A percentile compares a stretch with the other conserved stretches of the same genome.
Conservation (phyloP, 2,329 filamentous ascomycete species). For the Diaporthe eres region DNA sequence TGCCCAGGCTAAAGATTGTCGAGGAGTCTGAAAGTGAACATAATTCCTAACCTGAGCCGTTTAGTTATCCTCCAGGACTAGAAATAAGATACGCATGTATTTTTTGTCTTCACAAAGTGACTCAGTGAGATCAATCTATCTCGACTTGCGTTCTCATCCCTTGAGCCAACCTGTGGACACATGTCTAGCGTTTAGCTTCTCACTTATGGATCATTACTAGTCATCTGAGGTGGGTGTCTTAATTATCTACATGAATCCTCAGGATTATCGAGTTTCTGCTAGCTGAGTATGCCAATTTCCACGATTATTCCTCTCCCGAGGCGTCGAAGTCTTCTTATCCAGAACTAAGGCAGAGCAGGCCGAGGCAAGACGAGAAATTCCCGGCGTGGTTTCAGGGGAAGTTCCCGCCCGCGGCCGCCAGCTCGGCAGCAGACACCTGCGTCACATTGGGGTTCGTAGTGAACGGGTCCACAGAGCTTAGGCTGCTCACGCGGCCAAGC, state of each 20-base stretch:
- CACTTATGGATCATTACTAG: neutral
- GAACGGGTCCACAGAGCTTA: slow-evolving; percentile 60
- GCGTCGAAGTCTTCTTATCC: neutral
- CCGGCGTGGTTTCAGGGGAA: neutral
- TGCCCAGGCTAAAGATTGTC: too few species aligned
- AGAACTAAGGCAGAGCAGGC: neutral
- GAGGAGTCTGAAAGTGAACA: too few species aligned
- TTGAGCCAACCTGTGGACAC: too few species aligned
- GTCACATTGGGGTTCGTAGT: slow-evolving; percentile 47
- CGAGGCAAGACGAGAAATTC: neutral
- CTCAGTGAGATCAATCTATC: too few species aligned
- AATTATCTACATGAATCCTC: neutral
- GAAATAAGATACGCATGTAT: too few species aligned
- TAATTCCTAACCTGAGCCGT: too few species aligned
- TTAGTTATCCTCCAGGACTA: too few species aligned
- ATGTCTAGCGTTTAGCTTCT: too few species aligned
- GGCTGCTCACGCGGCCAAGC: slow-evolving; percentile 75
- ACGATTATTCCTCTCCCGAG: neutral
- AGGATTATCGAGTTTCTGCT: neutral
- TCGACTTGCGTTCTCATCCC: too few species aligned
- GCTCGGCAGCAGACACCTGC: slow-evolving; percentile 44
- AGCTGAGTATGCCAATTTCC: neutral
- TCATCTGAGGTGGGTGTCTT: neutral
- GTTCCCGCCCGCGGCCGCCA: slow-evolving; percentile 27
- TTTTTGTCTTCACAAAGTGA: too few species aligned